Base-by-base conservation (phyloP, 176 grass and related monocot species). In the Alopecurus myosuroides region DNA sequence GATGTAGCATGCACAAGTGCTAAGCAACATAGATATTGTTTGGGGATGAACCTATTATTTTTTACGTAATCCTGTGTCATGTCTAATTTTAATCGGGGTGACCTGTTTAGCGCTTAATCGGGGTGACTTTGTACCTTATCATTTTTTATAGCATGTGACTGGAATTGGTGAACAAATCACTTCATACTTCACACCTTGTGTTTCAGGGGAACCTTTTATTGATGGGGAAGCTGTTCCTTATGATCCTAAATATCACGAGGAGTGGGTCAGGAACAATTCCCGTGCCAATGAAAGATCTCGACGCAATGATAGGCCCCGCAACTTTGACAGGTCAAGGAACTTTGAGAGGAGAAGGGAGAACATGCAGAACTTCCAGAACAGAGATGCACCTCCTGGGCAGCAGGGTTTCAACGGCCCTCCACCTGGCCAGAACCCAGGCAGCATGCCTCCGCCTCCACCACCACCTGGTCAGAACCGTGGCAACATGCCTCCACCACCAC, bases 281-380 rank as follows among this genome's bases (percentile, higher is more conserved):
- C 88, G 85, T 60, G 90, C 90, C 18, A 86, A 94, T 66, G 89
- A 94, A 5, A 86, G 93, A 63, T 86, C 81, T 33, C 87, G 93
- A 29, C 88, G 93, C n/a, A 99, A 88, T 19, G 93, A 98, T 36
- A 92, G 97, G 49, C 97, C 97, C 31, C 88, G 93, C 62, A 98
- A 89, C 75, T 96, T 92, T 20, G 97, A 99, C 67, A 92, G 93
- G 18, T 99, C 97, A 74, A 92, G 93, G 80, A 99, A 92, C 75
- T 96, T 99, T 42, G 97, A 99, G 55, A 91, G 96, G 34, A 91
- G 97, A 64, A 89, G 91, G 33, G 93, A 99, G 11, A 93, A 93
- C 77, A 90, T 82, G 86, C 95, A 93, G 71, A 98, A 89, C 65
- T 98, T 90, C 77, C 95, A 95, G 70, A 94, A 86, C 70, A 88